A percentile compares a stretch with the other conserved stretches of the same genome.
phyloP scores from a whole-genome alignment of 2,329 filamentous ascomycete genomes.

The Colletotrichum horii region DNA sequence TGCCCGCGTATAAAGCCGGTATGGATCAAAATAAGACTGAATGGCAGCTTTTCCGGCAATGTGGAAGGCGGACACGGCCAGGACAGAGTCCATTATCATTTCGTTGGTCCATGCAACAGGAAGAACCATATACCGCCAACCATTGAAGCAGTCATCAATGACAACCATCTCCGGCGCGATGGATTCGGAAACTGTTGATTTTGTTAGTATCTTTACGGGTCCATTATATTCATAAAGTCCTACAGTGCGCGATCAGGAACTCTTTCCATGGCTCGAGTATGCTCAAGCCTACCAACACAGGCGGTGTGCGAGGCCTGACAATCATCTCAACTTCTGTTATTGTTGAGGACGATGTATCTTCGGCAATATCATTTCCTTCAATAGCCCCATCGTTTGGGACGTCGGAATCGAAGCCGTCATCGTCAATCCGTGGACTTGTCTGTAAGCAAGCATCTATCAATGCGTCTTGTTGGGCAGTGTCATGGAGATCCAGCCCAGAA shows the following conservation, averaged over 20 bases:
- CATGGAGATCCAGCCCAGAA: background rate
- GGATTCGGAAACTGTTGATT: slow-evolving; percentile 22
- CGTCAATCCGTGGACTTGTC: background rate
- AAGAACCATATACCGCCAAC: slow-evolving; percentile 25
- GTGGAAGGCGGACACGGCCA: slow-evolving; percentile 30
- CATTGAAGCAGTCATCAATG: slow-evolving; percentile 24
- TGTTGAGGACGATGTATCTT: background rate
- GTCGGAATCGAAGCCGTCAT: background rate
- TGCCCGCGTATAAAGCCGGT: background rate
- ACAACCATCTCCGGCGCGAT: slow-evolving; percentile 29
- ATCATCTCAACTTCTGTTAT: too few species aligned
- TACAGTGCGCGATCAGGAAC: slow-evolving; percentile 12
- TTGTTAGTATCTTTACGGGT: background rate
- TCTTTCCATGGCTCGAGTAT: slow-evolving; percentile 3
- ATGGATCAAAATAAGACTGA: background rate
- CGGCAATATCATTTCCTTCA: too few species aligned
- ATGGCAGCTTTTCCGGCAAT: background rate
- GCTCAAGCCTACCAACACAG: background rate
- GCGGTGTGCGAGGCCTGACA: background rate
- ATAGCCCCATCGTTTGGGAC: background rate
- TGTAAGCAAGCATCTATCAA: background rate
- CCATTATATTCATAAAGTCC: background rate
- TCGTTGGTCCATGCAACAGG: slow-evolving; percentile 25
- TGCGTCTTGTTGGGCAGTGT: background rate
- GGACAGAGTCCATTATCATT: slow-evolving; percentile 28